A percentile compares a stretch with the other conserved stretches of the same genome.
These are phyloP conservation scores for Otatea glauca DNA, from an alignment of 176 grass and related monocot species.

Conservation along the genomic window DNA sequence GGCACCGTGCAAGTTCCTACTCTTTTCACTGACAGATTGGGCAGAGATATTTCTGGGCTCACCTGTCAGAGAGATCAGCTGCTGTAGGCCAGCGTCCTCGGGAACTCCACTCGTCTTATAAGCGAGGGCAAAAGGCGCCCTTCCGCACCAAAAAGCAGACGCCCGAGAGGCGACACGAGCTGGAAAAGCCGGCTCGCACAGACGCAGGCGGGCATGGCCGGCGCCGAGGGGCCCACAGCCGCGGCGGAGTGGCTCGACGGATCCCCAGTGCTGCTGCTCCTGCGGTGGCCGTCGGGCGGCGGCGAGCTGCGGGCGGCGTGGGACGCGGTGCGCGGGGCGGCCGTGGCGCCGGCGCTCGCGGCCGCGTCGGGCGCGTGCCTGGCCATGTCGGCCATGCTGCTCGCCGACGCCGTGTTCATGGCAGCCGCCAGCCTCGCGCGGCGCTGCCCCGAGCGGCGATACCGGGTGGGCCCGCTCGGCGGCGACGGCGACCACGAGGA, in stretches of 20 bases:
- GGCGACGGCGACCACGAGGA: background rate
- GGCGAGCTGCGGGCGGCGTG: conserved; percentile 23
- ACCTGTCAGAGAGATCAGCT: background rate
- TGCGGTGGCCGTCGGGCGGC: background rate
- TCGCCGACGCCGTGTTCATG: conserved; percentile 75
- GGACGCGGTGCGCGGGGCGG: conserved; percentile 53
- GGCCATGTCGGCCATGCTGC: conserved; percentile 73
- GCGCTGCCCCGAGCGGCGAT: conserved; percentile 51
- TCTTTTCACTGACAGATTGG: background rate
- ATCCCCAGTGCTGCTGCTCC: background rate
- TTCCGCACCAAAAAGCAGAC: conserved; percentile 14
- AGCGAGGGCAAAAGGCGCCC: conserved; percentile 23
- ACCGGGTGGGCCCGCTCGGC: conserved; percentile 54
- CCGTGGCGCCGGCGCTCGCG: conserved; percentile 68
- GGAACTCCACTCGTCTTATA: background rate
- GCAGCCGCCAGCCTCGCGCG: conserved; percentile 58
- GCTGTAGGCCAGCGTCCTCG: background rate
- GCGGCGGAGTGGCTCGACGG: conserved; percentile 10
- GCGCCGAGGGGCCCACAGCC: conserved; percentile 3
- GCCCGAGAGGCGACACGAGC: background rate
- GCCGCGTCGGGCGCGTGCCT: conserved; percentile 52
- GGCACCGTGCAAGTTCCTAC: background rate
- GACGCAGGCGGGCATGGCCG: conserved; percentile 24
- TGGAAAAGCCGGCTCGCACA: background rate
- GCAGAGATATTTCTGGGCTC: accelerated